Conservation (phyloP, 179 eudicot genomes). For the Patellifolia procumbens region DNA sequence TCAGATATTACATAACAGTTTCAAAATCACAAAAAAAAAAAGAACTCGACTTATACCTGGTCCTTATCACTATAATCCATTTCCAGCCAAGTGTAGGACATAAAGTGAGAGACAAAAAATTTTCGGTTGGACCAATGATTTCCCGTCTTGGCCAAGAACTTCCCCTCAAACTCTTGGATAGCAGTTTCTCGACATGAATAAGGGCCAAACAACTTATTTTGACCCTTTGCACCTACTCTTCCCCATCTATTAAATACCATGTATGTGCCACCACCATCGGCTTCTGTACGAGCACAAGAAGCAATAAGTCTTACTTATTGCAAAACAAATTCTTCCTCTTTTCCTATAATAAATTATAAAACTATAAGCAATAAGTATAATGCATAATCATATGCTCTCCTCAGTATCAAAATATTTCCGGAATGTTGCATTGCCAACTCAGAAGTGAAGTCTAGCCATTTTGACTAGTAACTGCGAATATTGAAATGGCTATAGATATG, state of each 20-base stretch:
- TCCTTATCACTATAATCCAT: constrained; percentile 82
- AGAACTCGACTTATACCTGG: constrained; percentile 46
- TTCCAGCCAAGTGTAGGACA: constrained; percentile 89
- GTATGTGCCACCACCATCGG: constrained; percentile 72
- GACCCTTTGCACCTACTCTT: constrained; percentile 95
- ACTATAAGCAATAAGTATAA: too few relatives aligned
- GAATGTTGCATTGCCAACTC: too few relatives aligned
- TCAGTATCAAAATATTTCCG: too few relatives aligned
- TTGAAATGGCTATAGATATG: too few relatives aligned
- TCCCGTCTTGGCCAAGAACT: constrained; percentile 81
- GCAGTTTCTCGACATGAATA: constrained; percentile 59
- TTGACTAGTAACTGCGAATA: too few relatives aligned
- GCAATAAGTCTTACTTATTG: not conserved
- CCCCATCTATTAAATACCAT: constrained; percentile 97
- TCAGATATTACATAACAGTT: not conserved
- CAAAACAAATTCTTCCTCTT: too few relatives aligned
- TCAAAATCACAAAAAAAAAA: not conserved
- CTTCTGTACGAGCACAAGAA: constrained; percentile 56
- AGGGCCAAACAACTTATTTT: constrained; percentile 81
- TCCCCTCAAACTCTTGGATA: constrained; percentile 67
- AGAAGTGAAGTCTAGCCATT: too few relatives aligned
- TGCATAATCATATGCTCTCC: too few relatives aligned
- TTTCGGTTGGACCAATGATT: constrained; percentile 73
- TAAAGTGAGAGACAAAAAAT: constrained; percentile 58
- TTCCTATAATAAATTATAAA: too few relatives aligned